Evolutionary conservation across 1,284 basidiomycete species (phyloP), one percentile per base, ranked within the genome.

Genomic region (Agaricales sp.): DNA sequence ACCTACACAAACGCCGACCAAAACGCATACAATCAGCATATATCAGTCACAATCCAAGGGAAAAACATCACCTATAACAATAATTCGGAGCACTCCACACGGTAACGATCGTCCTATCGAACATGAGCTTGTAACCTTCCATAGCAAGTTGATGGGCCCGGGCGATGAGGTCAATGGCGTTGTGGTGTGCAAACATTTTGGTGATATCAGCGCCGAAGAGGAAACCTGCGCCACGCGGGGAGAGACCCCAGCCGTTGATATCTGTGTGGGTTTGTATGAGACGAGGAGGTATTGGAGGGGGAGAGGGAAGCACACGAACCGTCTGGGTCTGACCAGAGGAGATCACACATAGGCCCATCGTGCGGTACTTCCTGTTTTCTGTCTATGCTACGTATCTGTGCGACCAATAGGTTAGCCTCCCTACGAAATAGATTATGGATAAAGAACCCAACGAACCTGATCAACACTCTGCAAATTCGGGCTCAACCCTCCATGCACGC

Each of bases 51-150:
- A 18, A 44, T 18, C 37, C 12, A 38, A 47, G 44, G 35, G 47
- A 45, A 38, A 45, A 54, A 18, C 72, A 80, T 50, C 54, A 93
- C 85, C 92, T 74, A 67, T 99, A 98, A 67, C 95, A 99, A 63
- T 99, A 99, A 66, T 98, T 99, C 2, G 94, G 95, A 1, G 94
- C 96, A 59, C 89, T 93, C 94, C 95, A 99, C 18, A 99, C 94
- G 1, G 96, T 99, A 8, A 99, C 96, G 57, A 99, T 95, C 35
- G 83, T 86, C 52, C 81, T 75, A 63, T 98, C 93, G 59, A 97
- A 97, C 93, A 98, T 97, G 63, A 95, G 77, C 68, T 98, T 98
- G 71, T 90, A 98, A 3, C 95, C 95, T 65, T 99, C 95, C 87
- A 98, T 94, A 2, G 95, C 95, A 20, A 99, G 82, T 63, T 99